These are phyloP conservation scores for Citrus sinensis DNA, from an alignment of 345 rosid genomes.

Conservation along the genomic window DVS_A1.0 CM039163.1:41840001-41840500, in stretches of 20 bases:
- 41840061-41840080: neutral
- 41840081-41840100: neutral
- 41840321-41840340: neutral
- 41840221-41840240: slow-evolving; percentile 89
- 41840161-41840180: slow-evolving; percentile 86
- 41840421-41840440: slow-evolving; percentile 87
- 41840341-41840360: slow-evolving; percentile 16
- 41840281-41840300: too few species aligned
- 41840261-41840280: slow-evolving; percentile 47
- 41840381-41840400: slow-evolving; percentile 86
- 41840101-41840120: neutral
- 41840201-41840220: slow-evolving; percentile 88
- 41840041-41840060: neutral
- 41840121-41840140: slow-evolving; percentile 35
- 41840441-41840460: slow-evolving; percentile 50
- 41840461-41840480: too few species aligned
- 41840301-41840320: neutral
- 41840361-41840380: slow-evolving; percentile 81
- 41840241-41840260: slow-evolving; percentile 65
- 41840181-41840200: slow-evolving; percentile 87
- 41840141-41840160: slow-evolving; percentile 91
- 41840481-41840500: neutral
- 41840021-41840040: too few species aligned
- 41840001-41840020: neutral
- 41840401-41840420: slow-evolving; percentile 92